phyloP scores from a whole-genome alignment of 495 filamentous ascomycete species.

The Hyaloscypha variabilis region DNA sequence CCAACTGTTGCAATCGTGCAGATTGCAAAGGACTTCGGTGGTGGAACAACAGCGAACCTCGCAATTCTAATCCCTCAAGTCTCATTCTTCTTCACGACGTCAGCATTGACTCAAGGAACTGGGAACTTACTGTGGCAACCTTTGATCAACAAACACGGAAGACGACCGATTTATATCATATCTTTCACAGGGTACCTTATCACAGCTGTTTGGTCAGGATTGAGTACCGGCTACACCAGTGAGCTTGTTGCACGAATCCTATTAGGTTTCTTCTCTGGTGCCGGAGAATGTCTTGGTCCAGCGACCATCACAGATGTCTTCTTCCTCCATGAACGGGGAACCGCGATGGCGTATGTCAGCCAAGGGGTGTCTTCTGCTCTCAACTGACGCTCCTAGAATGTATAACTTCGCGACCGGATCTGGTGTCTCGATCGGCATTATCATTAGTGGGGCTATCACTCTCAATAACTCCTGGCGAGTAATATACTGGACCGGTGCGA shows the following conservation, averaged over 20 bases:
- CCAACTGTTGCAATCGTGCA: conserved; percentile 51
- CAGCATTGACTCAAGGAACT: conserved; percentile 49
- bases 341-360: conserved; percentile 37
- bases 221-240: conserved; percentile 37
- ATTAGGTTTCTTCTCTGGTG: conserved; percentile 51
- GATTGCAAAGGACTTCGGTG: conserved; percentile 45
- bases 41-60: conserved; percentile 21
- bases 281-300: conserved; percentile 52
- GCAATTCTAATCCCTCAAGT: conserved; percentile 42
- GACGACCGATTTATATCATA: conserved; percentile 53
- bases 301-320: conserved; percentile 57
- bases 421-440: conserved; percentile 47
- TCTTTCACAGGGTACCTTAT: conserved; percentile 49
- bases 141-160: conserved; percentile 54
- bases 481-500: conserved; percentile 51
- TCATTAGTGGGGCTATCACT: conserved; percentile 52
- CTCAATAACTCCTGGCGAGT: conserved; percentile 48
- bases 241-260: conserved; percentile 48
- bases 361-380: too few relatives aligned
- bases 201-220: conserved; percentile 48
- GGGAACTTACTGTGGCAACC: conserved; percentile 59
- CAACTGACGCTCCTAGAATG: conserved; percentile 26
- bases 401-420: conserved; percentile 49
- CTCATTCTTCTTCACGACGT: conserved; percentile 55
- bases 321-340: conserved; percentile 59